Base-by-base conservation (phyloP, 2,329 filamentous ascomycete genomes). In the Aspergillus persii region DNA sequence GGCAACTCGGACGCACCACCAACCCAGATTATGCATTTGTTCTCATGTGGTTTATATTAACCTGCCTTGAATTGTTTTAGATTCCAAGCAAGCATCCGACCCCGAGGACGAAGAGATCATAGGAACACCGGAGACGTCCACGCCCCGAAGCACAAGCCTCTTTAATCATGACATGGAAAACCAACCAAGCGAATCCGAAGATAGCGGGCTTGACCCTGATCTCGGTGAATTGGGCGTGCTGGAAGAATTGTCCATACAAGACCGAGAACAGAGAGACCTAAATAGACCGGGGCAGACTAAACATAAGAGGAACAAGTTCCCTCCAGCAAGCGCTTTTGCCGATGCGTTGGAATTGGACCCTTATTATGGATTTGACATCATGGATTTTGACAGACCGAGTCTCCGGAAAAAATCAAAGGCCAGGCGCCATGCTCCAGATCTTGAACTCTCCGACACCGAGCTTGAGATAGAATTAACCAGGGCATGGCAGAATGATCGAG, bases 341-440 rank as follows among this genome's bases (percentile, higher is more conserved):
- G 84, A 86, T 69, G 79, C 81, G 0, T 75, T 87, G 2, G 83
- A 86, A n/a, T 74, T 78, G 62, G 82, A 85, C 63, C 83, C 84
- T 2, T 84, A 86, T 61, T 86, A 89, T 61, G 89, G 86, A 8
- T 88, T 96, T 63, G 92, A 96, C 69, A 80, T 96, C 49, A 94
- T 95, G 88, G 91, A 96, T 68, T 91, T 90, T 76, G 84, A 90
- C 15, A 83, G 87, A 29, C 86, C 88, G 1, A 91, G 86, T 55
- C 73, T 92, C 5, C 84, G 81, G 57, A 86, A 83, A 62, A 88
- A 86, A 68, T 79, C 83, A 64, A 91, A 90, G 72, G 86, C 85
- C 48, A 80, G 82, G 12, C 84, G 84, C 62, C 81, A 79, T 50
- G 79, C 82, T 54, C 74, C 83, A 50, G 78, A 80, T 4, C 78